Base-by-base conservation (phyloP, 495 filamentous ascomycete species). In the Collariella sp. region DNA sequence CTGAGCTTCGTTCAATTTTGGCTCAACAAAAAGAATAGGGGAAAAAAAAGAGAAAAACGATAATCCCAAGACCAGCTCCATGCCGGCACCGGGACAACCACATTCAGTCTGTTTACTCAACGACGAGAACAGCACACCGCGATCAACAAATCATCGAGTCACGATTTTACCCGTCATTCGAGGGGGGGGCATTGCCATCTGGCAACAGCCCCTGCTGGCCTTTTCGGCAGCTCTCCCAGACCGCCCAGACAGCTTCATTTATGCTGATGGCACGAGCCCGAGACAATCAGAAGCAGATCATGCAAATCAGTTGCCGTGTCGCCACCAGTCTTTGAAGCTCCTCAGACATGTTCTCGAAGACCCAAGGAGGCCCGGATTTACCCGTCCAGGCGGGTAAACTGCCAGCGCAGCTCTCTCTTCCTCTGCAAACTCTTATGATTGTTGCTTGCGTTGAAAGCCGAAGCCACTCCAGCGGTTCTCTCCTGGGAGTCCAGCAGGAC, bases 341-440 rank as follows among this genome's bases (percentile, higher is more conserved):
- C 39, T 41, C 50, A 54, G 39, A 58, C 51, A 47, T 19, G 40
- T 59, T 59, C 56, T 55, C 46, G 56, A 59, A 59, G 41, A 45
- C 11, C 33, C 7, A 31, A 31, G 9, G 26, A 31, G 26, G 5
- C 26, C 26, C 26, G 9, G 26, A 9, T 4, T 31, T 31, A 5
- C 26, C 26, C 26, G 26, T 31, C 26, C 4, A 31, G 4, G 9
- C 9, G 26, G 26, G 26, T 4, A 31, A 9, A 4, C 26, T 9
- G 26, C 26, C 26, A 31, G 26, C 26, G 26, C 9, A 31, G 26
- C 9, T 31, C 9, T 31, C 26, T 31, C 26, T 4, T 5, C 26
- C 9, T 31, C 26, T 31, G 26, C n/a, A n/a, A n/a, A n/a, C n/a
- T n/a, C 5, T 31, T 31, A 9, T 9, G 26, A 5, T 9, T 31